Evolutionary conservation across 306 rosid genomes (phyloP).

Genomic region (Canavalia gladiata): DNA sequence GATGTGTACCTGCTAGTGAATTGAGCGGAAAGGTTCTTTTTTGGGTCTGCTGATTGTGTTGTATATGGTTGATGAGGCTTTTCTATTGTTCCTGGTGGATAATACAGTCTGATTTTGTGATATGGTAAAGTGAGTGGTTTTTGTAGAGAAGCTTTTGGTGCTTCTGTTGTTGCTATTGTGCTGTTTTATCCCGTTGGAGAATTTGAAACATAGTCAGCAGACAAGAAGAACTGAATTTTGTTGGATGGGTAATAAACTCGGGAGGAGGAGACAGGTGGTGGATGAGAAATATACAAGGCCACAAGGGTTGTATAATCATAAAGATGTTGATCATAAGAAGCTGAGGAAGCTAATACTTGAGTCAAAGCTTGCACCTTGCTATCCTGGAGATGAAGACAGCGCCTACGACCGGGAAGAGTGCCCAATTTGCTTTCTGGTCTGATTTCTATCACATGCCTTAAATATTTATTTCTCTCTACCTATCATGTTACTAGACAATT

Average conservation of each 20-base stretch:
- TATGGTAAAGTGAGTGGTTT: slow-evolving; percentile 27
- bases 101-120: slow-evolving; percentile 13
- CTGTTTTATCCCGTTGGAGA: slow-evolving; percentile 52
- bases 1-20: slow-evolving; percentile 30
- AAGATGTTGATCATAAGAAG: slow-evolving; percentile 98
- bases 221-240: slow-evolving; percentile 40
- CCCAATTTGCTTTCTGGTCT: slow-evolving; percentile 97
- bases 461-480: background rate
- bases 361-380: slow-evolving; percentile 97
- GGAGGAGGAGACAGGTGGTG: slow-evolving; percentile 90
- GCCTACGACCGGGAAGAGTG: slow-evolving; percentile 86
- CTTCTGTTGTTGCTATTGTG: slow-evolving; percentile 29
- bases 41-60: slow-evolving; percentile 40
- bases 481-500: slow-evolving; percentile 13
- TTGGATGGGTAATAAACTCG: slow-evolving; percentile 98
- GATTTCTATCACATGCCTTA: slow-evolving; percentile 45
- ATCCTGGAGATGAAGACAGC: slow-evolving; percentile 90
- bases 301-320: slow-evolving; percentile 95
- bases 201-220: slow-evolving; percentile 42
- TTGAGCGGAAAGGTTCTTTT: slow-evolving; percentile 11
- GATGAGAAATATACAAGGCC: slow-evolving; percentile 94
- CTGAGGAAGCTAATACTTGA: slow-evolving; percentile 94
- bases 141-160: slow-evolving; percentile 47
- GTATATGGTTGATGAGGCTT: slow-evolving; percentile 31
- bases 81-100: slow-evolving; percentile 15